Percentiles rank a stretch among this genome's conserved stretches.
Conservation (phyloP, 225 moss, liverwort and hornwort species). For the Takakia lepidozioides region DNA sequence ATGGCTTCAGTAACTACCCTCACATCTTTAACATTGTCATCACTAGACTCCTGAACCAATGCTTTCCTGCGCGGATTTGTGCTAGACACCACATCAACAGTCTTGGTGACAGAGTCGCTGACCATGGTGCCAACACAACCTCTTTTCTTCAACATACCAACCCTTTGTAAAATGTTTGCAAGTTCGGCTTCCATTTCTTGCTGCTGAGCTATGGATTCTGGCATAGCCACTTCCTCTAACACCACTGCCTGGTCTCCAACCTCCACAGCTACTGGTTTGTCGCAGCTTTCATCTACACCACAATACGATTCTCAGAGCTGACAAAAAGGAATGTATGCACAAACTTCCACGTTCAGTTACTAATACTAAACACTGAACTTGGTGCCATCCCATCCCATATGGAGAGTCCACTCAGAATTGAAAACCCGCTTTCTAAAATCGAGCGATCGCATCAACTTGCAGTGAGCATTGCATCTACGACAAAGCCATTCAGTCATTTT, state of each 20-base stretch:
- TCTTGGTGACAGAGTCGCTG: not conserved
- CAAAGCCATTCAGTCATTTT: too few relatives aligned
- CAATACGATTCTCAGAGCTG: not conserved
- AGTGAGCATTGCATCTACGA: too few relatives aligned
- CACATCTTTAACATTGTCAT: slow-evolving; percentile 1
- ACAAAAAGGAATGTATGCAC: not conserved
- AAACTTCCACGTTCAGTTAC: too few relatives aligned
- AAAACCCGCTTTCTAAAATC: too few relatives aligned
- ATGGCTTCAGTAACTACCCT: not conserved
- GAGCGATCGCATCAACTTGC: too few relatives aligned
- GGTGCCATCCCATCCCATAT: not conserved
- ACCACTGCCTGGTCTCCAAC: not conserved
- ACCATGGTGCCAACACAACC: slow-evolving; percentile 12
- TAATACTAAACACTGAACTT: not conserved
- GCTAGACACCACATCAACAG: not conserved
- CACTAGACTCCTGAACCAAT: not conserved
- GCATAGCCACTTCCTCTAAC: not conserved
- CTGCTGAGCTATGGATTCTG: slow-evolving; percentile 16
- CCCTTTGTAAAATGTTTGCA: slow-evolving; percentile 45
- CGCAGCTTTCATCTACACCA: not conserved
- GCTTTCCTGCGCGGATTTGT: not conserved
- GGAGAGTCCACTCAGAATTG: not conserved
- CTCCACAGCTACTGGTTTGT: not conserved
- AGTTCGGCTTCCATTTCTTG: slow-evolving; percentile 50
- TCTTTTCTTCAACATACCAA: slow-evolving; percentile 42